Evolutionary conservation across 2,329 filamentous ascomycete genomes (phyloP).

Genomic region (Phialophora tarda): DNA sequence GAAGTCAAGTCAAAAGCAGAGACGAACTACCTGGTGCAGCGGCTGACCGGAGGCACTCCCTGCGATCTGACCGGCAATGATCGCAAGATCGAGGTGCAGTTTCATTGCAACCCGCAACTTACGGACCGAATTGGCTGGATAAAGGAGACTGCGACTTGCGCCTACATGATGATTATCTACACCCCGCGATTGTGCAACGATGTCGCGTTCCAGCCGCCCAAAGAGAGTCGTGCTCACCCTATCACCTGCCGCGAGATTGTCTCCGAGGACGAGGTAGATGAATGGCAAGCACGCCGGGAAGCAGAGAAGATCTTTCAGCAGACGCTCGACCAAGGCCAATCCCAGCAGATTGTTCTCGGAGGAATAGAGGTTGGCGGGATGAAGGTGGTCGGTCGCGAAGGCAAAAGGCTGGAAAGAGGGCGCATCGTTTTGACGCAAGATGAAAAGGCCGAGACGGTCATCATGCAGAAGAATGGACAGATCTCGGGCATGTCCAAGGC

Average conservation of each 20-base stretch:
- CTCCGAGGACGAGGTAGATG: slow-evolving; percentile 58
- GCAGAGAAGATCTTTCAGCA: slow-evolving; percentile 43
- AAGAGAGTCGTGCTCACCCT: slow-evolving; percentile 74
- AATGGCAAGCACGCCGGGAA: slow-evolving; percentile 46
- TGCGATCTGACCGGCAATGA: slow-evolving; percentile 85
- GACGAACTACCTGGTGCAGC: slow-evolving; percentile 84
- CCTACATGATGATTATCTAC: slow-evolving; percentile 91
- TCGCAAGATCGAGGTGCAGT: slow-evolving; percentile 80
- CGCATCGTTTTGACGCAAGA: slow-evolving; percentile 61
- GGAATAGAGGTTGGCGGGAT: slow-evolving; percentile 65
- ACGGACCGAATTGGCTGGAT: slow-evolving; percentile 85
- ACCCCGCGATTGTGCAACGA: slow-evolving; percentile 88
- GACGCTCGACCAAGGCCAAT: slow-evolving; percentile 44
- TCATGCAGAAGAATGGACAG: slow-evolving; percentile 65
- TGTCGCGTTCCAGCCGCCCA: slow-evolving; percentile 80
- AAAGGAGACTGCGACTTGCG: slow-evolving; percentile 88
- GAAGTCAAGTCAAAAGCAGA: slow-evolving; percentile 82
- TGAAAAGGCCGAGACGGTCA: slow-evolving; percentile 56
- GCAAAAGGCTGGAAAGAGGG: slow-evolving; percentile 62
- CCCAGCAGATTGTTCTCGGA: slow-evolving; percentile 56
- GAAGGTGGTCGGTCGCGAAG: slow-evolving; percentile 60
- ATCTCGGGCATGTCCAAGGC: slow-evolving; percentile 67
- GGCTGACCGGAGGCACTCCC: slow-evolving; percentile 75
- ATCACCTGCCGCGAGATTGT: slow-evolving; percentile 79
- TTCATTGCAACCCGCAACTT: slow-evolving; percentile 77